Percentiles rank a stretch among this genome's conserved stretches.
phyloP scores from a whole-genome alignment of 2,329 filamentous ascomycete species.

The Botrytis squamosa region DNA sequence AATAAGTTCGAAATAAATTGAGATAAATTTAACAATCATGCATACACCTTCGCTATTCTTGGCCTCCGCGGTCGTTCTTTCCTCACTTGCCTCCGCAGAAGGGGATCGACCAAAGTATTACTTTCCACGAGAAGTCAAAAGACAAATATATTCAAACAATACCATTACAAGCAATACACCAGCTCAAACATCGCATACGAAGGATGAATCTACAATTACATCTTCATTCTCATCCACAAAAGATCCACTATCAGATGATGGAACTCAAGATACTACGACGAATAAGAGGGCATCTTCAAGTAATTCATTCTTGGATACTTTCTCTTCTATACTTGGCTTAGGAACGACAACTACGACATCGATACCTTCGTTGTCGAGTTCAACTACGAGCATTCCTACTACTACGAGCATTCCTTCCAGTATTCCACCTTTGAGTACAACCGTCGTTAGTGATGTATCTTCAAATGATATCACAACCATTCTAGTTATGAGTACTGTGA shows the following conservation, averaged over 20 bases:
- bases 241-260: slow-evolving; percentile 27
- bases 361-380: not conserved
- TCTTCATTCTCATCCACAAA: slow-evolving; percentile 23
- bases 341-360: slow-evolving; percentile 1
- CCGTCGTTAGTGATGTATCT: not conserved
- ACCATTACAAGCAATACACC: slow-evolving; percentile 28
- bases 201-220: slow-evolving; percentile 21
- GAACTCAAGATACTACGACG: not conserved
- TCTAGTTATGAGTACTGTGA: not conserved
- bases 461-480: slow-evolving; percentile 1
- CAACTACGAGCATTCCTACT: not conserved
- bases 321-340: not conserved
- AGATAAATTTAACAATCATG: slow-evolving; percentile 44
- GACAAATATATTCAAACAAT: slow-evolving; percentile 42
- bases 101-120: slow-evolving; percentile 53
- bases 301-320: not conserved
- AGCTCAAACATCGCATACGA: slow-evolving; percentile 18
- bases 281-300: not conserved
- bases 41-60: slow-evolving; percentile 50
- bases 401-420: not conserved
- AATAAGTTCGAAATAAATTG: slow-evolving; percentile 12
- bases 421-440: not conserved
- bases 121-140: slow-evolving; percentile 56
- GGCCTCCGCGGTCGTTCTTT: slow-evolving; percentile 50
- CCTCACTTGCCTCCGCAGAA: slow-evolving; percentile 47